phyloP scores from a whole-genome alignment of 768 basidiomycete genomes.

The Symmetrospora coprosmae region DNA sequence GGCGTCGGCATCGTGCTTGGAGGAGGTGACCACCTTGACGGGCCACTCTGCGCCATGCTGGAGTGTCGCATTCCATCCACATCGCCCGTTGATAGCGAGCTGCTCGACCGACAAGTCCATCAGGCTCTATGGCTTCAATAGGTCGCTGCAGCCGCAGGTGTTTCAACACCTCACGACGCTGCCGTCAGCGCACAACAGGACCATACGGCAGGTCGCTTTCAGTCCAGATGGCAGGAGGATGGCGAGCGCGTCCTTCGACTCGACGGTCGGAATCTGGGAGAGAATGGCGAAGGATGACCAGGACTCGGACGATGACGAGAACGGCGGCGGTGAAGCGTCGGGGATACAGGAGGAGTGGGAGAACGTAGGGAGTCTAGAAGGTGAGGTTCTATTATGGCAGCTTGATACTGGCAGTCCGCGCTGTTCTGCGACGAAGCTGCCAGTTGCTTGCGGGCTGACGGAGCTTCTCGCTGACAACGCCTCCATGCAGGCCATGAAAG shows the following conservation, averaged over 20 bases:
- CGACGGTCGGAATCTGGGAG: slow-evolving; percentile 83
- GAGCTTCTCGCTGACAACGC: too few species aligned
- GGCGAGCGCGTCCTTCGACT: slow-evolving; percentile 86
- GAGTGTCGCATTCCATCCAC: slow-evolving; percentile 78
- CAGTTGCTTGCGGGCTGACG: too few species aligned
- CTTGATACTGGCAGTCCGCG: slow-evolving; percentile 40
- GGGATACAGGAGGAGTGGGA: too few species aligned
- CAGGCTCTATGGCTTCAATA: slow-evolving; percentile 58
- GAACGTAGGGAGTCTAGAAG: slow-evolving; percentile 46
- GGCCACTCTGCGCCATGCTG: slow-evolving; percentile 40
- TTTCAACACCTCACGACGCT: slow-evolving; percentile 45
- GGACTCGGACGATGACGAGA: slow-evolving; percentile 19
- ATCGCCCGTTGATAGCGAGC: slow-evolving; percentile 65
- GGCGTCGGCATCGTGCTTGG: too few species aligned
- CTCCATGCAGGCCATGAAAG: slow-evolving; percentile 70
- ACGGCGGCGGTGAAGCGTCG: slow-evolving; percentile 58
- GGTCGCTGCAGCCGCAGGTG: slow-evolving; percentile 9
- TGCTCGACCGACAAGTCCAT: slow-evolving; percentile 92
- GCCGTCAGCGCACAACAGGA: slow-evolving; percentile 69
- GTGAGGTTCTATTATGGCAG: neutral
- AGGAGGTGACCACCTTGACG: neutral
- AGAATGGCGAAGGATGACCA: slow-evolving; percentile 39
- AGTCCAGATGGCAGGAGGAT: slow-evolving; percentile 70
- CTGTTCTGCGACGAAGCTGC: slow-evolving; percentile 54
- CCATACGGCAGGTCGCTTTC: slow-evolving; percentile 77